Conservation (phyloP, 192 early-diverging fungal species). For the Backusella tuberculispora region DNA sequence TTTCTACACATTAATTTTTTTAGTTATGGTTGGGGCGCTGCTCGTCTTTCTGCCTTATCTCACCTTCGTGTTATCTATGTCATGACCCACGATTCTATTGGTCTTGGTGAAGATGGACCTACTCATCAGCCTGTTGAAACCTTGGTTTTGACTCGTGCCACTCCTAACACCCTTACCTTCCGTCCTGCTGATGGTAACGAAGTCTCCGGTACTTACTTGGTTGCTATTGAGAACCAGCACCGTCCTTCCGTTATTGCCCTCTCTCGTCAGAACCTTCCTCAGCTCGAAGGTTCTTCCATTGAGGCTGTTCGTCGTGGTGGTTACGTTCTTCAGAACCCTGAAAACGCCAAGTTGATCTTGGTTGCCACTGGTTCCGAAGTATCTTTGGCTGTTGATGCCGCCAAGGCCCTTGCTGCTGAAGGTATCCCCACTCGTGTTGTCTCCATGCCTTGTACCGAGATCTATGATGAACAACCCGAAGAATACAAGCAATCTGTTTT, state of each 20-base stretch:
- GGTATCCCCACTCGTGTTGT: slow-evolving; percentile 79
- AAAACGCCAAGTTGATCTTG: slow-evolving; percentile 67
- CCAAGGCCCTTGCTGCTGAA: slow-evolving; percentile 67
- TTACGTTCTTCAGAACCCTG: slow-evolving; percentile 76
- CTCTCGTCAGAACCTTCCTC: slow-evolving; percentile 94
- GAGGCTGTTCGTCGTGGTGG: slow-evolving; percentile 86
- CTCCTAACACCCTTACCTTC: slow-evolving; percentile 86
- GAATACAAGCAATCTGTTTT: slow-evolving; percentile 88
- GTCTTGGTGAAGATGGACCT: slow-evolving; percentile 97
- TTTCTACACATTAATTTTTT: slow-evolving; percentile 18
- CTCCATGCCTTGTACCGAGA: slow-evolving; percentile 90
- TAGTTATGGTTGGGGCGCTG: slow-evolving; percentile 78
- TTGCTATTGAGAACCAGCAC: slow-evolving; percentile 69
- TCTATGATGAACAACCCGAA: slow-evolving; percentile 84
- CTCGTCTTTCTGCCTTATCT: slow-evolving; percentile 88
- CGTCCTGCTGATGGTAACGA: slow-evolving; percentile 97
- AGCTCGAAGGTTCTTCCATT: slow-evolving; percentile 81
- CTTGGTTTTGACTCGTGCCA: slow-evolving; percentile 83
- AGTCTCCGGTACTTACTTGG: slow-evolving; percentile 85
- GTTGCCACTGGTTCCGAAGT: slow-evolving; percentile 93
- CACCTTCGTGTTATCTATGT: slow-evolving; percentile 93
- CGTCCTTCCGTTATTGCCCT: slow-evolving; percentile 86
- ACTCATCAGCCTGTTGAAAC: slow-evolving; percentile 99
- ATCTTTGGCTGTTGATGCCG: slow-evolving; percentile 85
- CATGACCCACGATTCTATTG: slow-evolving; percentile 99